A percentile compares a stretch with the other conserved stretches of the same genome.
Conservation (phyloP, 495 filamentous ascomycete genomes). For the Penicillium roqueforti region DNA sequence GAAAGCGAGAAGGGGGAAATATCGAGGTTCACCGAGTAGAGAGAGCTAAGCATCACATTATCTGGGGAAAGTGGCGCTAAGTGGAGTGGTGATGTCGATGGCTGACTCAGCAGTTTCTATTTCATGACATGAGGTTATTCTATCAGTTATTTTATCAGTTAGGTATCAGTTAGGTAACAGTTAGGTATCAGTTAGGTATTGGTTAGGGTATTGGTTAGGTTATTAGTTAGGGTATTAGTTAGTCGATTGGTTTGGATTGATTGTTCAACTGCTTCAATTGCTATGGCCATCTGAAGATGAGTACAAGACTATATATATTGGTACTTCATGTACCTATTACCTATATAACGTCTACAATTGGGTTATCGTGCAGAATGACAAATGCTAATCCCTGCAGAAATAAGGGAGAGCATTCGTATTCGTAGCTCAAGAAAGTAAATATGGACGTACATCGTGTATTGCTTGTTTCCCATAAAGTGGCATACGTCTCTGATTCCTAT, state of each 20-base stretch:
- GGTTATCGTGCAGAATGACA: neutral
- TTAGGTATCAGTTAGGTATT: too few relatives aligned
- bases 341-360: neutral
- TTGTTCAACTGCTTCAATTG: too few relatives aligned
- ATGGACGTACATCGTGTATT: conserved; percentile 26
- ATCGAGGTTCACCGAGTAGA: neutral
- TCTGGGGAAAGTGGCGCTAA: conserved; percentile 14
- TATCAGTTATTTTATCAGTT: too few relatives aligned
- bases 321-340: neutral
- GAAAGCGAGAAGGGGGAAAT: neutral
- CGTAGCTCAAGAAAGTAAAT: neutral
- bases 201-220: too few relatives aligned
- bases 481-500: neutral
- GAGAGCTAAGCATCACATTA: conserved; percentile 3
- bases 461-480: conserved; percentile 25
- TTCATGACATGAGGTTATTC: too few relatives aligned
- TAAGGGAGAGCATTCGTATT: neutral
- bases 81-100: conserved; percentile 8
- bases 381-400: conserved; percentile 3
- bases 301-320: neutral
- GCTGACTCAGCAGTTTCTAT: too few relatives aligned
- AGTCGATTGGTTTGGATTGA: too few relatives aligned
- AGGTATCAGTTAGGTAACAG: too few relatives aligned
- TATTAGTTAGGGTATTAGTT: too few relatives aligned
- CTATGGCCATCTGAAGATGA: too few relatives aligned